Percentiles rank a stretch among this genome's conserved stretches.
Evolutionary conservation across 768 basidiomycete genomes (phyloP).

Genomic region (Podaxis rugospora): DNA sequence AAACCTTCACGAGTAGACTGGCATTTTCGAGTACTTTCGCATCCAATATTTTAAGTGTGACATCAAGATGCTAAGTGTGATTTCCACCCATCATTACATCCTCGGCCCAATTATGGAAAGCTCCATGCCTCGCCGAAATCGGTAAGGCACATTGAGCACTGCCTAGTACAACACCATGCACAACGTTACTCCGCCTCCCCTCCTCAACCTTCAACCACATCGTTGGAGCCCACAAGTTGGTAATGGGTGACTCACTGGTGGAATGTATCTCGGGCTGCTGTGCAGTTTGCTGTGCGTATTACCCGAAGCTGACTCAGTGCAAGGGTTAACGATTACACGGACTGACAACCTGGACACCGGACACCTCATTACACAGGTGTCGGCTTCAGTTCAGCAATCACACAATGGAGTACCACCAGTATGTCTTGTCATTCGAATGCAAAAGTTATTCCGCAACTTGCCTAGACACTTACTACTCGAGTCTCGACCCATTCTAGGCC

Average conservation of each 20-base stretch:
- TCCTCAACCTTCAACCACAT: not conserved
- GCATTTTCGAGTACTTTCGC: not conserved
- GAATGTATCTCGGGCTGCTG: slow-evolving; percentile 19
- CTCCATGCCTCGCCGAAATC: not conserved
- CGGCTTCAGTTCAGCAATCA: not conserved
- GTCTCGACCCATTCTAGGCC: not conserved
- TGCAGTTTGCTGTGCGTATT: slow-evolving; percentile 25
- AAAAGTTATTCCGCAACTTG: not conserved
- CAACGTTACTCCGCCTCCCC: not conserved
- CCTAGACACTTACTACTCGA: not conserved
- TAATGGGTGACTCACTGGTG: not conserved
- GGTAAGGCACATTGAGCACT: not conserved
- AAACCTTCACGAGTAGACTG: not conserved
- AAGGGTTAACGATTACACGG: not conserved
- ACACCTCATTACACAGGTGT: not conserved
- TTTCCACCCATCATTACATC: not conserved
- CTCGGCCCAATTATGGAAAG: not conserved
- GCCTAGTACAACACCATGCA: not conserved
- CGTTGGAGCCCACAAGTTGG: not conserved
- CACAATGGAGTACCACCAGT: slow-evolving; percentile 25
- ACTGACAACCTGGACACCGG: not conserved
- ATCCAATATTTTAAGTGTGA: not conserved
- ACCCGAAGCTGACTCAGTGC: not conserved
- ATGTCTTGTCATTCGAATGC: not conserved
- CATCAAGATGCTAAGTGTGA: not conserved